These are phyloP conservation scores for Clitoria ternatea DNA, from an alignment of 306 rosid genomes.

Conservation along the genomic window DNA sequence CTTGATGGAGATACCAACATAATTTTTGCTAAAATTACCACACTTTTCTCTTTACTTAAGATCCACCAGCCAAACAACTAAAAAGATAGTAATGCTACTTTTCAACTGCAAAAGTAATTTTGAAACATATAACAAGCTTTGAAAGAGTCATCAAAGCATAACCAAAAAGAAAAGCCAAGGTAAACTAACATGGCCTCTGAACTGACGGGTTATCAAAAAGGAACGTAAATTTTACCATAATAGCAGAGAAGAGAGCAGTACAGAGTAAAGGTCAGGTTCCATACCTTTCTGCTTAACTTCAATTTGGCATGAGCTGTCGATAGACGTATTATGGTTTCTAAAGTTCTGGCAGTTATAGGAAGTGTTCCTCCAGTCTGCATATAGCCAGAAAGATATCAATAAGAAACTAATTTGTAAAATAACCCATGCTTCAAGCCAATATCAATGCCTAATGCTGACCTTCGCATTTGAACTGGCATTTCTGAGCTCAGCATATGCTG, in stretches of 20 bases:
- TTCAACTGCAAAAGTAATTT: neutral
- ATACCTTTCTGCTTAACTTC: slow-evolving; percentile 82
- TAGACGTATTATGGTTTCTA: slow-evolving; percentile 95
- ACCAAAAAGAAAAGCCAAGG: neutral
- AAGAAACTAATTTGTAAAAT: slow-evolving; percentile 1
- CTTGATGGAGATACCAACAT: neutral
- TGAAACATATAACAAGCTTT: neutral
- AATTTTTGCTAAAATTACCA: neutral
- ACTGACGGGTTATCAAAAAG: neutral
- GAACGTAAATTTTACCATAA: neutral
- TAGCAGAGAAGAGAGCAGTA: neutral
- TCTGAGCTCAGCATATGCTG: slow-evolving; percentile 95
- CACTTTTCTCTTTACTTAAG: neutral
- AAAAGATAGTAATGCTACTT: neutral
- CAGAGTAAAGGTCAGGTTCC: neutral
- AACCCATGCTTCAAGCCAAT: neutral
- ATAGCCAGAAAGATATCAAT: slow-evolving; percentile 29
- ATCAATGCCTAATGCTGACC: slow-evolving; percentile 41
- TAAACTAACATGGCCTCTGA: neutral
- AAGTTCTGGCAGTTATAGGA: slow-evolving; percentile 96
- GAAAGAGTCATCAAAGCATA: neutral
- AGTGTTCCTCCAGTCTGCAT: slow-evolving; percentile 96
- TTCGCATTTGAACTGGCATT: slow-evolving; percentile 67
- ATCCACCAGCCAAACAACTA: neutral
- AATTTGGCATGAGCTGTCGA: slow-evolving; percentile 98